These are phyloP conservation scores for Stipa capillata DNA, from an alignment of 176 grass and related monocot genomes.

Conservation along the genomic window DNA sequence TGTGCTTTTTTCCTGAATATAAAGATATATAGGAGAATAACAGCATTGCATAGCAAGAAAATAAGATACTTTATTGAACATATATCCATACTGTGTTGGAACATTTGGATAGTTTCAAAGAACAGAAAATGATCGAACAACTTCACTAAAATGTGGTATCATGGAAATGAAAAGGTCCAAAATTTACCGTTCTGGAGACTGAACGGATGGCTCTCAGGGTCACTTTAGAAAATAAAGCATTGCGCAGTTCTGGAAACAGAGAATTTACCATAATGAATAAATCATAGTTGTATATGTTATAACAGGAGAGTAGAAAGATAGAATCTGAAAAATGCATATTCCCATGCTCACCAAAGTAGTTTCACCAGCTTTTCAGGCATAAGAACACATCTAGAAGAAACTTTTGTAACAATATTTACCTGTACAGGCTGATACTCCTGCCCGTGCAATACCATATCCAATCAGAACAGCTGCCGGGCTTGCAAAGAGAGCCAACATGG, in stretches of 20 bases:
- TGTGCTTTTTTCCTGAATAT: neutral
- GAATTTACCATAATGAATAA: conserved; percentile 22
- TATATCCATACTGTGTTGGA: conserved; percentile 19
- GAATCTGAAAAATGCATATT: neutral
- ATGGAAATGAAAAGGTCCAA: conserved; percentile 9
- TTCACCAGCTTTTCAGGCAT: neutral
- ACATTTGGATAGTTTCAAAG: neutral
- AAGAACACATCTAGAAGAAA: neutral
- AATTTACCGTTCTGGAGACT: conserved; percentile 78
- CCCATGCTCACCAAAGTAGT: neutral
- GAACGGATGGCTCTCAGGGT: conserved; percentile 84
- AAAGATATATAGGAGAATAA: conserved; percentile 4
- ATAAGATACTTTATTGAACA: neutral
- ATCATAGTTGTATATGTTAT: neutral
- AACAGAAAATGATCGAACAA: neutral
- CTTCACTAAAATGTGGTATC: neutral
- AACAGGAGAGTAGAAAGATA: neutral
- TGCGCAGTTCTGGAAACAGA: conserved; percentile 67
- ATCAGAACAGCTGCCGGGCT: conserved; percentile 96
- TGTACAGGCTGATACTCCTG: conserved; percentile 87
- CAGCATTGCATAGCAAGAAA: neutral
- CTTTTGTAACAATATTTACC: conserved; percentile 38
- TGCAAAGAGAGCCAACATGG: conserved; percentile 92
- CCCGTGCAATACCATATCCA: conserved; percentile 94
- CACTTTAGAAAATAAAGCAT: conserved; percentile 97